Base-by-base conservation (phyloP, 1,284 basidiomycete genomes). In the Macrocybe sp. region DNA sequence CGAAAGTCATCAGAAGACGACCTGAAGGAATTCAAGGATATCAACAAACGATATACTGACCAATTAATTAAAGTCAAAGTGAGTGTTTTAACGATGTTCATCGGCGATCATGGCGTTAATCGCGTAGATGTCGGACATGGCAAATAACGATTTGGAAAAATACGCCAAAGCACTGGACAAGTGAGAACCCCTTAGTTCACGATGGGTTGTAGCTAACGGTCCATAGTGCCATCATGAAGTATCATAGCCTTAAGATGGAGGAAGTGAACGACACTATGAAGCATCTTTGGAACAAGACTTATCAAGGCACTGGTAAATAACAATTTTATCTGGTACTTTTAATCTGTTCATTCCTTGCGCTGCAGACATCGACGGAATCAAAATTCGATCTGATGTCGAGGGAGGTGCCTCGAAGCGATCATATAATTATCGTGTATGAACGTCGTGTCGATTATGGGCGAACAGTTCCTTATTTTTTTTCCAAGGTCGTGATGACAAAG, bases 231-330 rank as follows among this genome's bases (percentile, higher is more conserved):
- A 98, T 99, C 67, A 94, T 99, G 89, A 91, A 91, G 65, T 99
- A 97, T 62, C 97, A 99, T 62, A 74, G 87, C n/a, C 78, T 97
- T 61, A 99, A 99, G 71, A 98, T 99, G 97, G 92, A 94, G 65
- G 97, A 99, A 74, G 95, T 99, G 61, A 99, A 99, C 61, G 92
- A 96, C 59, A 94, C 85, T 16, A 97, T 97, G 82, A 85, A 88
- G 49, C 90, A 93, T 62, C 68, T 99, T 2, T 99, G 97, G 97
- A 95, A 92, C 63, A 96, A 95, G 73, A 99, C 96, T 1, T 99
- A 99, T 67, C 96, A 99, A 64, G 97, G 97, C 54, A 98, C 93
- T 54, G 93, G 92, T 93, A 52, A 48, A 76, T 57, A 22, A 11
- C 40, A 7, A 37, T 44, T 34, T 30, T 22, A 16, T 36, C 28